Base-by-base conservation (phyloP, 2,329 filamentous ascomycete genomes). In the Trichoderma aggressivum region DNA sequence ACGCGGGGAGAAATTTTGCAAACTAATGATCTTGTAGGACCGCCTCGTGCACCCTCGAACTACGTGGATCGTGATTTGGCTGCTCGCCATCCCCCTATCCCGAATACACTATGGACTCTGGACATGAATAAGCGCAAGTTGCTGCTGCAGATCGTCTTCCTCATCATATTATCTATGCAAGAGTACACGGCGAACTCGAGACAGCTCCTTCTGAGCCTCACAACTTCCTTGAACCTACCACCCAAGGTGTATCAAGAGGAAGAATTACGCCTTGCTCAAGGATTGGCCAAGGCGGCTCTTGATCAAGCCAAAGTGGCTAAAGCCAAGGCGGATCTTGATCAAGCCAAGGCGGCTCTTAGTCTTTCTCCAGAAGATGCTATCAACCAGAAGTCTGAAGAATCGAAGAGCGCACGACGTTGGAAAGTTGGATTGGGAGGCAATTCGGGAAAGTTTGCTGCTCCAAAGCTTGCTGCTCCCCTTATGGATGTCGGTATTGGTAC, bases 401-500 rank as follows among this genome's bases (percentile, higher is more conserved):
- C 86, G 55, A 90, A 89, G 73, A 83, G 84, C n/a, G 81, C 87
- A 21, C 86, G 90, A 58, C 90, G 90, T 78, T 92, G 90, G 88
- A 94, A 94, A 78, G 89, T 93, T 55, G 90, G 91, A 7, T 76
- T 80, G 65, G 78, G 79, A 18, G 75, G 77, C 59, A 75, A 76
- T n/a, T 75, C 77, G 7, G 90, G 90, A 32, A 92, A 91, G 36
- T 87, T 98, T 11, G 92, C 93, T 10, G 89, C 92, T 1, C 91
- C 94, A 30, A 92, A 91, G 36, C 87, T 98, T 11, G 92, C 93
- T 10, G 89, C 92, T 1, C 91, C 94, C 0, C 84, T 98, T 3
- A 87, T 93, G 16, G 90, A 90, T 24, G 93, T 92, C 11, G 93
- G 93, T 1, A 86, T 98, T 53, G 94, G 94, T 28, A 90, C 89